A percentile compares a stretch with the other conserved stretches of the same genome.
These are phyloP conservation scores for Schizothecium vesticola DNA, from an alignment of 495 filamentous ascomycete species.

Conservation along the genomic window DNA sequence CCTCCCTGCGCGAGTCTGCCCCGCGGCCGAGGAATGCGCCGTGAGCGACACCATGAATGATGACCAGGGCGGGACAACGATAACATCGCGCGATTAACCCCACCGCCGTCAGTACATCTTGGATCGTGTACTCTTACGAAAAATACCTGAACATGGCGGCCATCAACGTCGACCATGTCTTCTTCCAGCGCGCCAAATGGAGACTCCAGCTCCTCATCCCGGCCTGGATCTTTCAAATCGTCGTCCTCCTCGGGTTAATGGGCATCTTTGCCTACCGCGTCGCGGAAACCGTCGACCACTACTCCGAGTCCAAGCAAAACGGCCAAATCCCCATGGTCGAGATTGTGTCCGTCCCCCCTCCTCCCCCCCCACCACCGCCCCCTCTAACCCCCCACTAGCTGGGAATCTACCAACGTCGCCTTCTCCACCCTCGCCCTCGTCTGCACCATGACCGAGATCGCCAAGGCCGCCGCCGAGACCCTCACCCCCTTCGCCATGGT, in stretches of 20 bases:
- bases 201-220: conserved; percentile 35
- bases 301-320: conserved; percentile 30
- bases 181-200: conserved; percentile 41
- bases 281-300: conserved; percentile 36
- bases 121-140: too few relatives aligned
- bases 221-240: conserved; percentile 37
- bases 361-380: background rate
- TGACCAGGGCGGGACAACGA: background rate
- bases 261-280: conserved; percentile 47
- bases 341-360: conserved; percentile 38
- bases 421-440: conserved; percentile 38
- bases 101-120: background rate
- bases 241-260: conserved; percentile 35
- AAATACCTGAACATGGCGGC: too few relatives aligned
- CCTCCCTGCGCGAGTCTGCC: background rate
- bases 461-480: conserved; percentile 36
- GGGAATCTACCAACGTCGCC: conserved; percentile 42
- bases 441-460: conserved; percentile 38
- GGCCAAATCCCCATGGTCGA: conserved; percentile 40
- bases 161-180: conserved; percentile 38
- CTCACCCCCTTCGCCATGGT: conserved; percentile 43
- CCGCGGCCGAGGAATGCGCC: background rate
- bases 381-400: conserved; percentile 23
- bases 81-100: background rate
- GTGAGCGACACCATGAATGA: background rate